Evolutionary conservation across 2,329 filamentous ascomycete genomes (phyloP), one percentile per base, ranked within the genome.

Genomic region (Aureobasidium melanogenum): DNA sequence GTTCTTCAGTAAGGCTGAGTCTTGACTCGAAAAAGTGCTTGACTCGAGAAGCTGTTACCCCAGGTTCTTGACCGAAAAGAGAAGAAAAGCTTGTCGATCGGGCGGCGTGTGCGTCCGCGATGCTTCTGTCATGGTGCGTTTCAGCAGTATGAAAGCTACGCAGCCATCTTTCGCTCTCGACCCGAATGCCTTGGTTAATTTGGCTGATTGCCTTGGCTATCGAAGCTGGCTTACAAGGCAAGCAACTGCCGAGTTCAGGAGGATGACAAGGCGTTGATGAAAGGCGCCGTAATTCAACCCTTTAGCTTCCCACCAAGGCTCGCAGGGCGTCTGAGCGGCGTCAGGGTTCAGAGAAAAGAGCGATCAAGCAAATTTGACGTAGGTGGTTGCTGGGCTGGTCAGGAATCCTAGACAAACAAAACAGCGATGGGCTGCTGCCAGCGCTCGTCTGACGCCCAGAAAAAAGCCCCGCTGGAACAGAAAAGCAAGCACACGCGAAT

Each of bases 61-160:
- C 52, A 34, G 52, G 26, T 24, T 55, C 19, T 28, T 43, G 7
- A 4, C 14, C 32, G 34, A n/a, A 54, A 41, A 38, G 17, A 30
- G 51, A 28, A 32, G 9, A 54, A 54, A 54, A 54, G 39, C 52
- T 56, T 56, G 52, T 56, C 41, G 38, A 56, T 56, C 26, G 38
- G 26, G n/a, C 38, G 24, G 39, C 19, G 24, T n/a, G 10, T 3
- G 19, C 15, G 9, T 32, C 39, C 38, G 39, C 26, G 39, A 44
- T 28, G 52, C 52, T 43, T 43, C 38, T 44, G 38, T 56, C 52
- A 44, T 43, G 39, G 52, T 24, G 24, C 24, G 52, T 56, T 56
- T 43, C 52, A 56, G 38, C 52, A 56, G 38, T 14, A 43, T 26
- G 50, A 54, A 34, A n/a, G 22, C 50, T 15, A 4, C 28, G 39